These are phyloP conservation scores for Aspergillus puulaauensis DNA, from an alignment of 2,329 filamentous ascomycete genomes.

Conservation along the genomic window DNA sequence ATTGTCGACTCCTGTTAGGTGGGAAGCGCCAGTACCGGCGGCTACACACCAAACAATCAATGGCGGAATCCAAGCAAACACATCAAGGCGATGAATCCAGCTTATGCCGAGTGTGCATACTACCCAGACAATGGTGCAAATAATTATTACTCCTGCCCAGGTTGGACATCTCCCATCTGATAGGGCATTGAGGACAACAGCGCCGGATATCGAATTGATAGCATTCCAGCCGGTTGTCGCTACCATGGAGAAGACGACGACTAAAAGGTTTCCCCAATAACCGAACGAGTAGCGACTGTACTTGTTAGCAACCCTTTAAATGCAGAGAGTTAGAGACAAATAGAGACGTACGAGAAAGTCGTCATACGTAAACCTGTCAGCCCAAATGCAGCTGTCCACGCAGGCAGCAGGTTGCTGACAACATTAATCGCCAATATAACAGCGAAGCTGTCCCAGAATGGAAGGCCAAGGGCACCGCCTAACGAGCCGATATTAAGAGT, in stretches of 20 bases:
- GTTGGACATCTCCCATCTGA: constrained; percentile 37
- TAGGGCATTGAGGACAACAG: constrained; percentile 34
- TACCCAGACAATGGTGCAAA: constrained; percentile 38
- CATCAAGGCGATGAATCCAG: constrained; percentile 40
- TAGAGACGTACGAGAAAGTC: constrained; percentile 28
- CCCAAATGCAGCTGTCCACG: constrained; percentile 33
- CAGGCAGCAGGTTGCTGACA: constrained; percentile 28
- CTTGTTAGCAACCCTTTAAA: background rate
- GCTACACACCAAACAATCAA: constrained; percentile 40
- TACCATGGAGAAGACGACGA: constrained; percentile 39
- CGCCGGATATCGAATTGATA: constrained; percentile 40
- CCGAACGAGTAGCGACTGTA: constrained; percentile 38
- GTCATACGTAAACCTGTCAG: constrained; percentile 39
- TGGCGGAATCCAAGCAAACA: constrained; percentile 38
- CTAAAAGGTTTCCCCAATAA: constrained; percentile 39
- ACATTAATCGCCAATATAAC: constrained; percentile 37
- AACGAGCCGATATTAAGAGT: constrained; percentile 35
- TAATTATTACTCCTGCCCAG: constrained; percentile 40
- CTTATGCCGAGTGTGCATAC: constrained; percentile 39
- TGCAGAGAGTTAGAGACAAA: background rate
- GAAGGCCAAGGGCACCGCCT: constrained; percentile 31
- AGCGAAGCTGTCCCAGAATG: constrained; percentile 40
- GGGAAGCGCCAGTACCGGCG: constrained; percentile 35
- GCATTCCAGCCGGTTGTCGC: constrained; percentile 41
- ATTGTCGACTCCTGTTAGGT: constrained; percentile 28